phyloP scores from a whole-genome alignment of 129 eudicot species.

The Smallanthus sonchifolius region DNA sequence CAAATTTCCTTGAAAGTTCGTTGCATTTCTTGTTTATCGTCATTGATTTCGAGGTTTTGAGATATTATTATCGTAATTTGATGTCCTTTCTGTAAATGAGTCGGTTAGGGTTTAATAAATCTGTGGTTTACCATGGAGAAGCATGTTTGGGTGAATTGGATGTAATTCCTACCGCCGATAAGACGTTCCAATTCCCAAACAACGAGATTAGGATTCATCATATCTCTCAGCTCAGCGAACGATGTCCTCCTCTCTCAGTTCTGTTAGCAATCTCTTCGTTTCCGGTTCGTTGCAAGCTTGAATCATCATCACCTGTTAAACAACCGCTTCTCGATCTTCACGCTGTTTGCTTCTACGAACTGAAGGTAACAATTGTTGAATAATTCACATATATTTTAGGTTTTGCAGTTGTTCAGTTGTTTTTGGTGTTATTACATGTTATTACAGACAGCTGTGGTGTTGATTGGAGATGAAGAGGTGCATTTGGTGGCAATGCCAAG shows the following conservation, averaged over 20 bases:
- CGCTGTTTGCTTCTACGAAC: conserved; percentile 35
- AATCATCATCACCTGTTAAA: conserved; percentile 36
- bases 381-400: not conserved
- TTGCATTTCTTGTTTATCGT: too few species aligned
- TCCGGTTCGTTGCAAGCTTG: conserved; percentile 77
- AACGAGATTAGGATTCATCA: conserved; percentile 77
- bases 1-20: too few species aligned
- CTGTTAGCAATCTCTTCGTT: conserved; percentile 59
- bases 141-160: conserved; percentile 71
- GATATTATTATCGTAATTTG: not conserved
- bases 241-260: conserved; percentile 74
- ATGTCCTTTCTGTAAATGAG: conserved; percentile 35
- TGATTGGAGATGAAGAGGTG: conserved; percentile 71
- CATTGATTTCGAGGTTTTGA: not conserved
- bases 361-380: conserved; percentile 39
- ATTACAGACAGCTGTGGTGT: conserved; percentile 75
- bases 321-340: conserved; percentile 63
- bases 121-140: conserved; percentile 67
- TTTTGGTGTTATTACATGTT: too few species aligned
- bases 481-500: conserved; percentile 95
- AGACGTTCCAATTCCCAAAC: conserved; percentile 59
- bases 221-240: conserved; percentile 50
- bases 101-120: conserved; percentile 63
- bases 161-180: conserved; percentile 42
- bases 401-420: too few species aligned